phyloP scores from a whole-genome alignment of 352 stramenopile species.

The Lagenidium sp. region DNA sequence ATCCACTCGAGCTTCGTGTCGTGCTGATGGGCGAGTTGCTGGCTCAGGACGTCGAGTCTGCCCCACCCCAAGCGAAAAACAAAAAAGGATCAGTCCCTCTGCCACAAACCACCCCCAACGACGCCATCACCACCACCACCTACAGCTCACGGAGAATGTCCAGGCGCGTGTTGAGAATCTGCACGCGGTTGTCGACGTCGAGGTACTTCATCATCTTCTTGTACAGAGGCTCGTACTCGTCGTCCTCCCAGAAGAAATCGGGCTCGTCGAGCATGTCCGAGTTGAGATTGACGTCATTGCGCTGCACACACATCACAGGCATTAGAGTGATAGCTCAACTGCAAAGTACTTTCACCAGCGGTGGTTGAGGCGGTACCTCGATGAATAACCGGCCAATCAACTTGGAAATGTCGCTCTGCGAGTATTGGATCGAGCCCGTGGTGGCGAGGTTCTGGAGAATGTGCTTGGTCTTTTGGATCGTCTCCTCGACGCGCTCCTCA shows the following conservation, averaged over 20 bases:
- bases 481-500: slow-evolving; percentile 85
- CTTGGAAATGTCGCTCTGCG: slow-evolving; percentile 86
- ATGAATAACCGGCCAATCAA: slow-evolving; percentile 89
- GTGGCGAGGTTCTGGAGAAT: slow-evolving; percentile 85
- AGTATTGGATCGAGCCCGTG: slow-evolving; percentile 88
- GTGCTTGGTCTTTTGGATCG: slow-evolving; percentile 80
- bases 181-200: slow-evolving; percentile 87
- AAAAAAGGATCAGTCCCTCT: no score
- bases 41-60: slow-evolving; percentile 87
- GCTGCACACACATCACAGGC: slow-evolving; percentile 19
- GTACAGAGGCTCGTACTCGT: slow-evolving; percentile 90
- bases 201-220: slow-evolving; percentile 90
- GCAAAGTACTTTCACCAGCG: no score
- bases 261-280: slow-evolving; percentile 92
- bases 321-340: no score
- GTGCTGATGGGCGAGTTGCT: slow-evolving; percentile 87
- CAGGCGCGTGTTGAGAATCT: slow-evolving; percentile 91
- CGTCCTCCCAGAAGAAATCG: slow-evolving; percentile 93
- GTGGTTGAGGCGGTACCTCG: slow-evolving; percentile 51
- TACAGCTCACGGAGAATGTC: slow-evolving; percentile 91
- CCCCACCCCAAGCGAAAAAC: no score
- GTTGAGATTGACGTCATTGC: slow-evolving; percentile 91
- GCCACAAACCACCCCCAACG: slow-evolving; percentile 1
- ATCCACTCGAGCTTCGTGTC: slow-evolving; percentile 90
- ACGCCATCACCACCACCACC: slow-evolving; percentile 8